Base-by-base conservation (phyloP, 1,139 yeast genomes). In the Lodderomyces margitis region DNA sequence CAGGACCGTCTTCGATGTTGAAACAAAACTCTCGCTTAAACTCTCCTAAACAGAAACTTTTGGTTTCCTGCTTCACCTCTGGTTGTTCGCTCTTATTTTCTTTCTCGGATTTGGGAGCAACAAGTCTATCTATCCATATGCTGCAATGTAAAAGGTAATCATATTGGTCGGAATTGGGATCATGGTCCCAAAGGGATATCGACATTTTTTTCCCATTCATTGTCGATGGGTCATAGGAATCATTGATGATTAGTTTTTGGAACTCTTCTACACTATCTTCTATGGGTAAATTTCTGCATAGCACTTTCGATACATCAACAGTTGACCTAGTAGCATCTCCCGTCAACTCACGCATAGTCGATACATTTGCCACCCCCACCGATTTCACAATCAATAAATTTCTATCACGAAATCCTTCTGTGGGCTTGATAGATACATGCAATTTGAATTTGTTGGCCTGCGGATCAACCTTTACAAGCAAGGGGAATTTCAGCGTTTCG, bases 1-100 rank as follows among this genome's bases (percentile, higher is more conserved):
- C 74, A 0, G 95, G 95, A 0, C 94, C 94, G 55, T 86, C 95
- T 44, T 81, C 85, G 54, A 68, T 65, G 35, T 57, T 58, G 40
- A 70, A 67, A 38, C 52, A 58, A 46, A 70, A 70, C 5, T 66
- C 66, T 35, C 51, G 56, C 36, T 58, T 52, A 41, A 58, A 59
- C 31, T 63, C 65, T 1, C 54, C 53, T 30, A 51, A 36, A 35
- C 38, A 48, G 11, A 25, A 36, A 14, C 30, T 17, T 9, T 24
- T 36, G 20, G 31, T 4, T n/a, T 15, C 32, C 5, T 5, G 21
- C 23, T 32, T 21, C 17, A 20, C 24, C 11, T 17, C 14, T 2
- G 8, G 11, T 5, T 10, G 6, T 17, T 19, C 20, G 3, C 33
- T 16, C 9, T 8, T 27, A 17, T 27, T 19, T 15, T 24, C 28